Conservation (phyloP, 345 rosid species). For the Brassica juncea region DNA sequence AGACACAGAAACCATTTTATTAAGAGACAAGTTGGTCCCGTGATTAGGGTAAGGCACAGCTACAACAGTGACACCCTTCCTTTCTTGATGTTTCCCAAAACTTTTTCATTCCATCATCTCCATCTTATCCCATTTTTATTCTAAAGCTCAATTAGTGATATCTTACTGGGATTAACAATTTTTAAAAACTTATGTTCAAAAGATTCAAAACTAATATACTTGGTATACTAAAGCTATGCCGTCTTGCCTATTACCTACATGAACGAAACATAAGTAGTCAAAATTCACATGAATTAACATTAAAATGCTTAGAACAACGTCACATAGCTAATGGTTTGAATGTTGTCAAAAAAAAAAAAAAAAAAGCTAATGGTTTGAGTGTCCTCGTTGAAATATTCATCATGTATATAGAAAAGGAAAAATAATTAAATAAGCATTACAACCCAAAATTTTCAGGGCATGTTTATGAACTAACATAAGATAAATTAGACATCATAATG, state of each 20-base stretch:
- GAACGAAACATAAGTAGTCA: neutral
- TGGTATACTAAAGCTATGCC: neutral
- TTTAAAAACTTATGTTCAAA: neutral
- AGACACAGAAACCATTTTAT: slow-evolving; percentile 35
- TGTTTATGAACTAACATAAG: slow-evolving; percentile 1
- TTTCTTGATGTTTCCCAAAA: slow-evolving; percentile 34
- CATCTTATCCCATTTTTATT: neutral
- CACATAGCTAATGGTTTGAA: too few relatives aligned
- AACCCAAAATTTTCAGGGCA: neutral
- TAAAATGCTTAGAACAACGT: neutral
- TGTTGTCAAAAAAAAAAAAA: neutral
- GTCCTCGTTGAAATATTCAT: neutral
- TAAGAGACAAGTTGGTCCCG: slow-evolving; percentile 36
- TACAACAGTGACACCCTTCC: slow-evolving; percentile 30
- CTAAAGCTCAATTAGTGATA: neutral
- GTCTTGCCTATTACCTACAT: neutral
- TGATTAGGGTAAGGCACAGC: slow-evolving; percentile 16
- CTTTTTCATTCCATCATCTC: slow-evolving; percentile 7
- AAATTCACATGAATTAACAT: neutral
- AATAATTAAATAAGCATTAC: neutral
- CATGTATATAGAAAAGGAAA: neutral
- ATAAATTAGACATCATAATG: slow-evolving; percentile 36
- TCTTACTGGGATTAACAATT: neutral
- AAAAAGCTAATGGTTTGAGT: neutral
- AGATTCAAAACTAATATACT: neutral